Evolutionary conservation across 2,329 filamentous ascomycete genomes (phyloP), one percentile per base, ranked within the genome.

Genomic region (Pyricularia sp.): DNA sequence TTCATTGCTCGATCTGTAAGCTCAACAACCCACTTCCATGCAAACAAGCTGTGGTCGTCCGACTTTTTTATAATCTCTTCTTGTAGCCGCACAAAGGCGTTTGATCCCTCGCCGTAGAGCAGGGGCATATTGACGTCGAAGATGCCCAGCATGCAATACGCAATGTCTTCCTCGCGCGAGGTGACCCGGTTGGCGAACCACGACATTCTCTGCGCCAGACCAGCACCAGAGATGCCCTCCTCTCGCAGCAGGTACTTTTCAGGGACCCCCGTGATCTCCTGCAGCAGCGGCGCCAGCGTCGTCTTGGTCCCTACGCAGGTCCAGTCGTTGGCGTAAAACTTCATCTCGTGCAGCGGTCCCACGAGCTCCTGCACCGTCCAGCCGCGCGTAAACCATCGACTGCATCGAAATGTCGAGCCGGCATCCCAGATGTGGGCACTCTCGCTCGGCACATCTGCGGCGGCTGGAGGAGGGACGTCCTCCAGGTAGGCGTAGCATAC

Each of bases 281-380:
- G 30, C 7, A 62, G 60, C 19, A 33, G 30, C 30, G 26, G 16
- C 60, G 19, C 60, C 28, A 62, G 30, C 3, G 60, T 64, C 2
- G 57, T 22, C 62, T 71, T 73, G 1, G 67, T 69, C 1, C 73
- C 74, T 1, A 74, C 65, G 1, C 55, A 64, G 0, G 44, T 28
- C 75, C 74, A 77, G 3, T 63, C 61, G 0, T 19, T 10, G 53
- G 72, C 67, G 66, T 70, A 76, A 66, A 78, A 77, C 3, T 66
- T 28, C 0, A 76, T 24, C 0, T 67, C 59, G 1, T 24, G 22
- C 19, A 33, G 19, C 0, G 74, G 74, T 0, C 75, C 88, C 4
- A 91, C 78, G 0, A 88, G 85, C 73, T 90, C 85, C 71, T 88
- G 88, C 68, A 88, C 76, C 0, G 86, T 89, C 70, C 85, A 83